Conservation (phyloP, 2,329 filamentous ascomycete genomes). For the Berkeleyomyces rouxiae region DNA sequence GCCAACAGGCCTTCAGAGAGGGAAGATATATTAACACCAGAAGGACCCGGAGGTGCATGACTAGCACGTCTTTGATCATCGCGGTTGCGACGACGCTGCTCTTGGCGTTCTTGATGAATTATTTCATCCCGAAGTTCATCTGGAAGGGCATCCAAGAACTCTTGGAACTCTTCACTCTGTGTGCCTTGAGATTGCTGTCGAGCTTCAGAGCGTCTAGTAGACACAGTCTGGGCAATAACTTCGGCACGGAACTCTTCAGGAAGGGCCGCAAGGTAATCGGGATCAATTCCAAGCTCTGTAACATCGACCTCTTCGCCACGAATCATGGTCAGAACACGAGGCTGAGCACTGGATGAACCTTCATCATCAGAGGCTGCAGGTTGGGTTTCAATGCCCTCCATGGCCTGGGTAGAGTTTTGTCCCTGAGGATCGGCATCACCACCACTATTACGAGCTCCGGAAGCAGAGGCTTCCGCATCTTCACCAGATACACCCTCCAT, state of each 20-base stretch:
- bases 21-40: background rate
- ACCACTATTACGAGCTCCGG: slow-evolving; percentile 13
- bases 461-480: slow-evolving; percentile 43
- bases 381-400: slow-evolving; percentile 61
- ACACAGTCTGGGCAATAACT: slow-evolving; percentile 81
- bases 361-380: slow-evolving; percentile 21
- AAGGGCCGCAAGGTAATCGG: slow-evolving; percentile 89
- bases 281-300: slow-evolving; percentile 83
- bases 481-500: slow-evolving; percentile 16
- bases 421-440: background rate
- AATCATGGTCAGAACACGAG: slow-evolving; percentile 62
- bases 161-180: slow-evolving; percentile 71
- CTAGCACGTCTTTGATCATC: slow-evolving; percentile 60
- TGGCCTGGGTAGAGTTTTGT: slow-evolving; percentile 23
- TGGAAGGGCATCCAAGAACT: slow-evolving; percentile 85
- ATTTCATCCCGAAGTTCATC: slow-evolving; percentile 82
- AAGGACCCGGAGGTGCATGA: slow-evolving; percentile 26
- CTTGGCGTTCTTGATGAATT: slow-evolving; percentile 74
- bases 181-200: slow-evolving; percentile 52
- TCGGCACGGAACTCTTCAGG: slow-evolving; percentile 93
- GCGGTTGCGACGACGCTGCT: slow-evolving; percentile 73
- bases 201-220: slow-evolving; percentile 64
- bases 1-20: background rate
- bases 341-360: slow-evolving; percentile 17
- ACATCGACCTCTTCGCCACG: slow-evolving; percentile 81